Percentiles rank a stretch among this genome's conserved stretches.
Evolutionary conservation across 176 grass and related monocot genomes (phyloP).

Genomic region (Cenchrus fungigraminus): DNA sequence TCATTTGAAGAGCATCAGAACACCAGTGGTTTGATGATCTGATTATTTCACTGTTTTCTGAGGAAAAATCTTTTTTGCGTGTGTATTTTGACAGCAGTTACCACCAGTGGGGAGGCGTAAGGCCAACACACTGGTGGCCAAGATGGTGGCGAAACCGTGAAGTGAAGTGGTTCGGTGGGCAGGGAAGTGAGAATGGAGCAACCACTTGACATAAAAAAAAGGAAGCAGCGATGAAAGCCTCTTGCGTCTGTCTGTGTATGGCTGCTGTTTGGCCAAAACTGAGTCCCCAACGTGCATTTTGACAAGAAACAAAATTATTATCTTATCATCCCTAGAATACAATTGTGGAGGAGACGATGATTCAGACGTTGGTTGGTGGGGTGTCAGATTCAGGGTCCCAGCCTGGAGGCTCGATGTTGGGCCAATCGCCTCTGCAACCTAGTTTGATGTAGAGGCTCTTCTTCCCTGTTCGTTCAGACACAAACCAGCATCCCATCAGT

Average conservation of each 20-base stretch:
- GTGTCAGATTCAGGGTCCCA: slow-evolving; percentile 77
- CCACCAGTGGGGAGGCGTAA: slow-evolving; percentile 43
- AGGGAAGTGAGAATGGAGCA: not conserved
- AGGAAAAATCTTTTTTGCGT: not conserved
- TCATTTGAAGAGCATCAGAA: slow-evolving; percentile 13
- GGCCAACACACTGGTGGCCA: not conserved
- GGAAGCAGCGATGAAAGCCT: slow-evolving; percentile 3
- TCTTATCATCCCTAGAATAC: not conserved
- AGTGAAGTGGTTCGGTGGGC: not conserved
- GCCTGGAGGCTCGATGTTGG: slow-evolving; percentile 87
- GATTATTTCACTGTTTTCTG: not conserved
- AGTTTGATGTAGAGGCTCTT: slow-evolving; percentile 94
- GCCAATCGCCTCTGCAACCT: slow-evolving; percentile 95
- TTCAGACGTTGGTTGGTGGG: slow-evolving; percentile 41
- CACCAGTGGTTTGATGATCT: not conserved
- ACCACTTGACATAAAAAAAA: slow-evolving; percentile 11
- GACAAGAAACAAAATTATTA: not conserved
- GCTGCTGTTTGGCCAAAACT: slow-evolving; percentile 3
- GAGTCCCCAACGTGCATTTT: not conserved
- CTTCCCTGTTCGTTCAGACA: slow-evolving; percentile 62
- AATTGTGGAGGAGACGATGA: not conserved
- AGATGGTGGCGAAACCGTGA: slow-evolving; percentile 37
- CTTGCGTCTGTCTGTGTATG: slow-evolving; percentile 31
- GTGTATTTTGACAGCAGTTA: slow-evolving; percentile 27
- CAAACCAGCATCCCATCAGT: slow-evolving; percentile 16